Evolutionary conservation across 1,139 yeast genomes (phyloP).

Genomic region (Kodamaea fungicola): DNA sequence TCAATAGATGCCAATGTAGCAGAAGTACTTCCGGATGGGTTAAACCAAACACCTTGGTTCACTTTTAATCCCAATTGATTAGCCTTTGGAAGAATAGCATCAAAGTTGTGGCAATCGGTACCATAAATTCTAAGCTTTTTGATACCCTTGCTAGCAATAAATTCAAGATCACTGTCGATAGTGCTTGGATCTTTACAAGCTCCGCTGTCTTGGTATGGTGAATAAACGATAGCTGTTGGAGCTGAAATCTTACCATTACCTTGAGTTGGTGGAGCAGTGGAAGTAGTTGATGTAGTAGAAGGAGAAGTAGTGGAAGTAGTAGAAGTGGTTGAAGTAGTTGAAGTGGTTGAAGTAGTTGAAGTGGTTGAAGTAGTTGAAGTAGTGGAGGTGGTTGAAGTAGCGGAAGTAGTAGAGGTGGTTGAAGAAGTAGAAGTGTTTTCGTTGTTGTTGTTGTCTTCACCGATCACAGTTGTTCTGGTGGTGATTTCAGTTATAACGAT

Average conservation of each 20-base stretch:
- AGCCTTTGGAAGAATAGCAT: constrained; percentile 63
- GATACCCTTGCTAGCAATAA: constrained; percentile 61
- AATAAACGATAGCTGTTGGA: constrained; percentile 67
- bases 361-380: constrained; percentile 5
- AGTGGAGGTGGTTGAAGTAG: constrained; percentile 5
- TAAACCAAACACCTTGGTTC: constrained; percentile 87
- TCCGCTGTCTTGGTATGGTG: constrained; percentile 71
- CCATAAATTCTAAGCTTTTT: constrained; percentile 72
- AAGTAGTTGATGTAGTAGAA: constrained; percentile 14
- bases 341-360: constrained; percentile 7
- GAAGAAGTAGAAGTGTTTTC: constrained; percentile 6
- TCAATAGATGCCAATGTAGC: constrained; percentile 54
- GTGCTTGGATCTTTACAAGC: constrained; percentile 58
- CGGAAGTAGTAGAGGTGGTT: constrained; percentile 8
- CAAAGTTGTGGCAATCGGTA: constrained; percentile 73
- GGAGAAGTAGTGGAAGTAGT: constrained; percentile 10
- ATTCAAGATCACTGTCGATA: constrained; percentile 57
- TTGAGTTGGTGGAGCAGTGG: constrained; percentile 17
- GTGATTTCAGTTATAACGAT: constrained; percentile 10
- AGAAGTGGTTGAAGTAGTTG: constrained; percentile 10
- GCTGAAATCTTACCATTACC: constrained; percentile 18
- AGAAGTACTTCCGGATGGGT: constrained; percentile 47
- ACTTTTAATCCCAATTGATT: constrained; percentile 61
- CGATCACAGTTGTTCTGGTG: constrained; percentile 7
- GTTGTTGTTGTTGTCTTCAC: constrained; percentile 1